Evolutionary conservation across 2,329 filamentous ascomycete species (phyloP), one percentile per base, ranked within the genome.

Genomic region (Metarhizium album): DNA sequence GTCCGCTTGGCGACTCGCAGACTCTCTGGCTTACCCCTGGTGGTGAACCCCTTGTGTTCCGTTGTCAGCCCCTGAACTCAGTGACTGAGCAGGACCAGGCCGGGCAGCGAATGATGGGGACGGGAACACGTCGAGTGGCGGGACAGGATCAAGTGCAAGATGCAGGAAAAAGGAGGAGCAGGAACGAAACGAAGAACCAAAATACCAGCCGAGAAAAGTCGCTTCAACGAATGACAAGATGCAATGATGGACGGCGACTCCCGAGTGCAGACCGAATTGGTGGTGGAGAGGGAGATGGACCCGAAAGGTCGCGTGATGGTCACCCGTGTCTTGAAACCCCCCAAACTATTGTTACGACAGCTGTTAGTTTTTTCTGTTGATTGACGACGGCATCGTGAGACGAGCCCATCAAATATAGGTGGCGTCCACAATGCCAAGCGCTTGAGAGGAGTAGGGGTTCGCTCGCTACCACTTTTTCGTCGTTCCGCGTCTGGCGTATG

Each of bases 271-370:
- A 45, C 47, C 35, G 20, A 52, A 20, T n/a, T n/a, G n/a, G 24
- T 43, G 24, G 48, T 52, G 33, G 51, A 43, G 18, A 24, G 35
- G 37, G 43, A 45, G 38, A 40, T 48, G 42, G 50, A 49, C 43
- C 51, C 45, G 20, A 38, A 40, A 51, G 54, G 53, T 57, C 54
- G 51, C 56, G 56, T 58, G 57, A 56, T 54, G 14, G 42, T 50
- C 24, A 18, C 48, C 46, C 31, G 46, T 49, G 50, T 45, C n/a
- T n/a, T n/a, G n/a, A n/a, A n/a, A n/a, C n/a, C 46, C 14, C 40
- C 40, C 20, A 14, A 24, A 4, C 40, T 16, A 52, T 27, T 11
- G 45, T 40, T 29, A 29, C 37, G 14, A 27, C 16, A 14, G 37
- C 51, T 37, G 22, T 49, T 38, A 52, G 47, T 40, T 13, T 20